phyloP scores from a whole-genome alignment of 345 rosid species.

The Melaleuca quinquenervia region DNA sequence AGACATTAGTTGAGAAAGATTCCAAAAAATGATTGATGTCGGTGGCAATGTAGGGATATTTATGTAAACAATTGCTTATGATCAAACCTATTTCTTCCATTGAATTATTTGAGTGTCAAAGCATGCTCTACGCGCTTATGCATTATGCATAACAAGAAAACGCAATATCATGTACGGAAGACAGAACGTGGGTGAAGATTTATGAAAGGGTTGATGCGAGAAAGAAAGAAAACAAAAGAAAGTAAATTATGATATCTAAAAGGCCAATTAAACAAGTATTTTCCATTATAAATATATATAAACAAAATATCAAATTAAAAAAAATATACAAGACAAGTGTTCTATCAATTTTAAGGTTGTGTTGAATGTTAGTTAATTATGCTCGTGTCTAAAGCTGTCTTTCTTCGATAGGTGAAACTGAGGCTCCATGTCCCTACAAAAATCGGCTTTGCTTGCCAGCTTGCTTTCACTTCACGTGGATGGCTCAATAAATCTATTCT shows the following conservation, averaged over 20 bases:
- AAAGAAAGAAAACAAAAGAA: background rate
- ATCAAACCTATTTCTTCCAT: background rate
- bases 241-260: background rate
- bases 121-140: background rate
- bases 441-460: background rate
- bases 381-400: background rate
- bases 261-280: accelerated
- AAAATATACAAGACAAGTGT: background rate
- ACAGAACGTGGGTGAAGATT: background rate
- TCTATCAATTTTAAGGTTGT: background rate
- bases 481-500: background rate
- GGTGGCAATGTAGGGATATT: background rate
- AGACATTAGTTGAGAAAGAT: background rate
- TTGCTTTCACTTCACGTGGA: background rate
- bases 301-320: background rate
- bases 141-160: accelerated
- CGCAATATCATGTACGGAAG: background rate
- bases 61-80: background rate
- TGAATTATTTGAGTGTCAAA: background rate
- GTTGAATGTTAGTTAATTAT: background rate
- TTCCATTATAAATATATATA: background rate
- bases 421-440: background rate
- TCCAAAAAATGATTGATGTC: background rate
- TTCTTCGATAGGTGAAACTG: background rate
- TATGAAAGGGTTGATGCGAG: background rate